Base-by-base conservation (phyloP, 352 stramenopile genomes). In the Phytophthora sansomeana region DNA sequence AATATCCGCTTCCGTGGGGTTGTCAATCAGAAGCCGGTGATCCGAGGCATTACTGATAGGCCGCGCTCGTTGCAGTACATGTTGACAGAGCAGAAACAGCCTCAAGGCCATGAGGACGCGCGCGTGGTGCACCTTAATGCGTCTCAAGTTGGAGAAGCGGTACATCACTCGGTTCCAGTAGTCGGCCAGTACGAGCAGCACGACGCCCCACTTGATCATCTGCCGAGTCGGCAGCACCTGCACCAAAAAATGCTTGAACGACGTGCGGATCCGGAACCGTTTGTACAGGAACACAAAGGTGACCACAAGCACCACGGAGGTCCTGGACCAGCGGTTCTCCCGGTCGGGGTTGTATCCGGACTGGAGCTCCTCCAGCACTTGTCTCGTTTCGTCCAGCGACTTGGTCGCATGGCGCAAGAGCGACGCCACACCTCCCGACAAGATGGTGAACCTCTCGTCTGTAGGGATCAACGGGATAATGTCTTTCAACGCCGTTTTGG, bases 381-480 rank as follows among this genome's bases (percentile, higher is more conserved):
- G 84, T 0, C 70, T 71, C 1, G 83, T 96, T 61, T 96, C 88
- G 13, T 92, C 74, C 16, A 96, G 75, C 7, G 88, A 96, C 57
- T 91, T 91, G 53, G 87, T 93, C 6, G 87, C 88, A 53, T 96
- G 85, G 6, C 85, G 76, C 28, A 96, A 63, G n/a, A 96, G 72
- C 35, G 88, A 93, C 17, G 79, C 83, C 21, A 96, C 60, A 19
- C 88, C 88, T 38, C 88, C 88, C 1, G 83, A 93, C 8, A 96
- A 64, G 50, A 96, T 93, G 19, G 88, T 93, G 69, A 85, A 93
- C 28, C 86, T 78, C 58, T 94, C 84, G 58, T 91, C 81, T 5
- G 77, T 90, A 8, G 86, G 86, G 28, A 96, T 96, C 24, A 96
- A 70, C 35, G 88, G 88, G 41, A 96, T 95, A 64, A 96, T 91